phyloP scores from a whole-genome alignment of 148 eudicot species.

The Silene latifolia region DNA sequence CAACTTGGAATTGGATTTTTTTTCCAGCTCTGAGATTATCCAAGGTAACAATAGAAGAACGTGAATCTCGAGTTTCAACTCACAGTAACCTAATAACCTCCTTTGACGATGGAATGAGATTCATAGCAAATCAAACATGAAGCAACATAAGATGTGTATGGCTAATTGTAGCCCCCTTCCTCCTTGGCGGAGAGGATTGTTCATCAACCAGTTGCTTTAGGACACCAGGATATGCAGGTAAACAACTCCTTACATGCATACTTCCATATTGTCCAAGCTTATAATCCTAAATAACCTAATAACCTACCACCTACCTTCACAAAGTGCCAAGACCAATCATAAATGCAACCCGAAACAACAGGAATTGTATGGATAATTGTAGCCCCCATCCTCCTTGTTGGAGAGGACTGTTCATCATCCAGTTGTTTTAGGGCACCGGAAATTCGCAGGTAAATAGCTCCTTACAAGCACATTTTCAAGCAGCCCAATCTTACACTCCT shows the following conservation, averaged over 20 bases:
- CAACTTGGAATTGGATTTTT: not conserved
- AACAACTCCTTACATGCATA: slow-evolving; percentile 38
- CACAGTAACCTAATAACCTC: not conserved
- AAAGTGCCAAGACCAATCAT: not conserved
- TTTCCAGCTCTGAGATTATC: not conserved
- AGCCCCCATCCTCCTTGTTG: slow-evolving; percentile 61
- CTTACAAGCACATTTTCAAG: slow-evolving; percentile 29
- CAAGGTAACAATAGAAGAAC: not conserved
- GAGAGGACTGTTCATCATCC: slow-evolving; percentile 69
- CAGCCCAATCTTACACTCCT: not conserved
- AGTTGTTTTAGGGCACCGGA: slow-evolving; percentile 42
- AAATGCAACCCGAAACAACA: not conserved
- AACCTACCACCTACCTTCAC: not conserved
- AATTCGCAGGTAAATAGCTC: slow-evolving; percentile 40
- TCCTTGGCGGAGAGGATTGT: slow-evolving; percentile 56
- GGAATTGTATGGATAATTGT: slow-evolving; percentile 43
- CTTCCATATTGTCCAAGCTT: slow-evolving; percentile 2
- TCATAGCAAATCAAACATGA: not conserved
- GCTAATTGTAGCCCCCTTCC: slow-evolving; percentile 65
- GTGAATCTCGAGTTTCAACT: not conserved
- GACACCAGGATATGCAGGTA: slow-evolving; percentile 43
- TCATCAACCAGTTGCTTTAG: slow-evolving; percentile 54
- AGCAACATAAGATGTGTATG: slow-evolving; percentile 27
- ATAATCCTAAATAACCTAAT: not conserved
- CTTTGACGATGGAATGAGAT: not conserved